A percentile compares a stretch with the other conserved stretches of the same genome.
Conservation (phyloP, 495 filamentous ascomycete genomes). For the Penicillium roqueforti region DNA sequence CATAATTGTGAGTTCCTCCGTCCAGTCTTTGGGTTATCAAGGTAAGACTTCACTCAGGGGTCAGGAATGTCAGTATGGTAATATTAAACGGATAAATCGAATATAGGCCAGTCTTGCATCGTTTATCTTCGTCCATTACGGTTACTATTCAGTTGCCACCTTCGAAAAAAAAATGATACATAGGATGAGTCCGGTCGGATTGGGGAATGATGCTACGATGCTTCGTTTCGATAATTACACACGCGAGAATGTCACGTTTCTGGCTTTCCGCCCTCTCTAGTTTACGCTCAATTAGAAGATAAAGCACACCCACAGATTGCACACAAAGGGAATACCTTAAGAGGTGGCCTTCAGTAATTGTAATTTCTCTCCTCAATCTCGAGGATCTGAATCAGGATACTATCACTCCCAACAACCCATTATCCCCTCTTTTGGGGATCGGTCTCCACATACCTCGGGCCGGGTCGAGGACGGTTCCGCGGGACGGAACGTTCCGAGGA, state of each 20-base stretch:
- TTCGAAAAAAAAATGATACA: not conserved
- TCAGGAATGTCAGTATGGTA: not conserved
- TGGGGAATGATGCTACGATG: not conserved
- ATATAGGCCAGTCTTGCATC: not conserved
- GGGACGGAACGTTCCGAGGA: slow-evolving; percentile 4
- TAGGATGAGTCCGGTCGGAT: not conserved
- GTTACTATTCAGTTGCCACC: not conserved
- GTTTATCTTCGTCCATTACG: not conserved
- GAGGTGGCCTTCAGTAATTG: not conserved
- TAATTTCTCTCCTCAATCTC: not conserved
- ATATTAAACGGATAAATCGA: not conserved
- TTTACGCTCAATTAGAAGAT: not conserved
- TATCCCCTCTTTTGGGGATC: not conserved
- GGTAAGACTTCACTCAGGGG: not conserved
- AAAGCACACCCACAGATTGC: not conserved
- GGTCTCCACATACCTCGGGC: not conserved
- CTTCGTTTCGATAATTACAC: not conserved
- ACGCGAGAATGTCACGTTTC: not conserved
- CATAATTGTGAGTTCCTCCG: not conserved
- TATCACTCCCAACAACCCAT: not conserved
- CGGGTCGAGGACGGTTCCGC: not conserved
- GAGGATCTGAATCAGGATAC: not conserved
- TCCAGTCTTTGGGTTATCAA: not conserved
- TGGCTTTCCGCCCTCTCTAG: not conserved
- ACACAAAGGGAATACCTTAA: not conserved